Base-by-base conservation (phyloP, 768 basidiomycete species). In the Boletus huronensis region DNA sequence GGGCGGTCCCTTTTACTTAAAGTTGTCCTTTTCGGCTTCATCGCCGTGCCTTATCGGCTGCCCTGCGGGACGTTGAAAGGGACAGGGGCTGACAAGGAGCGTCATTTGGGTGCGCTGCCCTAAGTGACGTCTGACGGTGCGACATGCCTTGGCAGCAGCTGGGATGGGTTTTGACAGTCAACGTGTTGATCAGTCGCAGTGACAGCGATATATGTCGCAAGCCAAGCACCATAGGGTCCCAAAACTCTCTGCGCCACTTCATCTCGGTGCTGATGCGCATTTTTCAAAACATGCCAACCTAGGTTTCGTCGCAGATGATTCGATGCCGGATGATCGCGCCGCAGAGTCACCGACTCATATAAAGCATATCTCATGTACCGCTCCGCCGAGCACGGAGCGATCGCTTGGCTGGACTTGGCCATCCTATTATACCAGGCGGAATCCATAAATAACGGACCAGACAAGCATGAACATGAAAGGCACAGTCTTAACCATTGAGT, bases 361-460 rank as follows among this genome's bases (percentile, higher is more conserved):
- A 31, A 57, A 42, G 48, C 16, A 44, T 54, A 58, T 54, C 28
- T 62, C 54, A 34, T 43, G 38, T 46, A 16, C 61, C 58, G 58
- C 49, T 40, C 66, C 66, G 67, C 29, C 52, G 51, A 47, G 38
- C 26, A 59, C 66, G 67, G 66, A 68, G 28, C 16, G 29, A 56
- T 42, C 29, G 19, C 54, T 52, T 21, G 41, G 28, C 40, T 25
- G 36, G 25, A 17, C 45, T 42, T 42, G 39, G 35, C 41, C 40
- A 21, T 34, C 35, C 32, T 45, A 49, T n/a, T n/a, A 51, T 34
- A 19, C 49, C 58, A 48, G 49, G 53, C 50, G 21, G 32, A 39
- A 39, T 41, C 29, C 34, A 44, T 53, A 47, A 44, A 48, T 48
- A n/a, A 29, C 11, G 16, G 31, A 36, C 40, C 36, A 35, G 50